Evolutionary conservation across 2,329 filamentous ascomycete genomes (phyloP), one percentile per base, ranked within the genome.

Genomic region (Ceratocystis albifundus): DNA sequence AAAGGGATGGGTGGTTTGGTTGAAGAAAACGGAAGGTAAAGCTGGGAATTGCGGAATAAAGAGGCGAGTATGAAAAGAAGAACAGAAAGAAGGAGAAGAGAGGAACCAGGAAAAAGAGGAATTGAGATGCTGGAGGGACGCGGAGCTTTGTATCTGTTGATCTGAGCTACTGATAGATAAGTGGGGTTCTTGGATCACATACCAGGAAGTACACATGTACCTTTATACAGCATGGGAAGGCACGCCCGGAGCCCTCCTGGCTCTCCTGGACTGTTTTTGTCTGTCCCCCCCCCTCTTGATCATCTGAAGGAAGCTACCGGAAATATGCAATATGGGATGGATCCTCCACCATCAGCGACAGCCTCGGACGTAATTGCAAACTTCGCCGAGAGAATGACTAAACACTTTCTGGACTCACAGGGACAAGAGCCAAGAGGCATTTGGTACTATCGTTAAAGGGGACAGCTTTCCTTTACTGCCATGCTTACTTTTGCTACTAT

Each of bases 71-170:
- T 15, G 12, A 20, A 64, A 32, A 62, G 15, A 48, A 48, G 46
- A 63, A 63, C 46, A 48, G 45, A 48, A 41, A 20, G 62, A 32
- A 17, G 53, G 28, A 46, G 65, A 22, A 63, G 59, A 46, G 45
- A 30, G 44, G 65, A 12, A 64, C 53, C 15, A 59, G 59, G 32
- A 59, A 48, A 5, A 41, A 55, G 63, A 55, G 63, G 59, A 63
- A 22, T 63, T 4, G 25, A 45, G 25, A 45, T 12, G 36, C 48
- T 28, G 50, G 32, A 59, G 17, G 30, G n/a, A 46, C 63, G 15
- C 50, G 22, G 17, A 55, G 63, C 63, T 45, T 45, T 59, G 63
- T 57, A 53, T 53, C 22, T 65, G 48, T 65, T 32, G 53, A 65
- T 48, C 25, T 25, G 61, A 63, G 61, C 61, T 48, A 63, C 22